Evolutionary conservation across 495 filamentous ascomycete genomes (phyloP).

Genomic region (Physcia stellaris): DNA sequence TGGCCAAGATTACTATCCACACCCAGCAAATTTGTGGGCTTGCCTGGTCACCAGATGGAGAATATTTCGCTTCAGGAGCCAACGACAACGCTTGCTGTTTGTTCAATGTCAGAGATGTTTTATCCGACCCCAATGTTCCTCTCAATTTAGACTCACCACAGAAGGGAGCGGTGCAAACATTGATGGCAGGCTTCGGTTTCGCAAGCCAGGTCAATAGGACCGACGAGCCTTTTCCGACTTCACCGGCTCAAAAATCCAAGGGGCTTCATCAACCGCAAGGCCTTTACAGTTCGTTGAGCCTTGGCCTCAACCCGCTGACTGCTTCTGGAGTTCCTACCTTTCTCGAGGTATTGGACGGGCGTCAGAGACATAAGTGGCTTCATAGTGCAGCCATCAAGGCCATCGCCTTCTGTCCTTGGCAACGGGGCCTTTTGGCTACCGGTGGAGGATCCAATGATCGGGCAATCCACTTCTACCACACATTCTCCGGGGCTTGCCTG

Average conservation of each 20-base stretch:
- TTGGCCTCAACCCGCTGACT: not conserved
- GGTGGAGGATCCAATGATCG: conserved; percentile 91
- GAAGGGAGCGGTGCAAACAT: conserved; percentile 6
- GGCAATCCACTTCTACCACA: conserved; percentile 92
- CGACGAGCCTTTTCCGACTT: too few species aligned
- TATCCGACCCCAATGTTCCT: conserved; percentile 20
- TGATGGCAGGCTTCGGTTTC: conserved; percentile 8
- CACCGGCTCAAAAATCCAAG: not conserved
- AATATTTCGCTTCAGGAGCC: conserved; percentile 71
- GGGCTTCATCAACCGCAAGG: not conserved
- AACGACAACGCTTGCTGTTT: conserved; percentile 86
- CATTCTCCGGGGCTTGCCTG: conserved; percentile 67
- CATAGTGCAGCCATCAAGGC: conserved; percentile 91
- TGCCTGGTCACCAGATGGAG: conserved; percentile 68
- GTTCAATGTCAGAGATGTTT: conserved; percentile 54
- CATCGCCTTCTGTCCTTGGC: conserved; percentile 95
- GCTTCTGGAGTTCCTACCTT: conserved; percentile 10
- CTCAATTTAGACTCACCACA: not conserved
- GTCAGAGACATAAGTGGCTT: conserved; percentile 56
- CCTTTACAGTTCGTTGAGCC: not conserved
- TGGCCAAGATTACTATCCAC: conserved; percentile 68
- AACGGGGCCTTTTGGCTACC: conserved; percentile 72
- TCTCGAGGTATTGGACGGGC: conserved; percentile 25
- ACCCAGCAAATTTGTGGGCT: conserved; percentile 86
- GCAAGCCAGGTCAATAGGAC: conserved; percentile 9